phyloP scores from a whole-genome alignment of 1,284 basidiomycete species.

The Marasmius tenuissimus region DNA sequence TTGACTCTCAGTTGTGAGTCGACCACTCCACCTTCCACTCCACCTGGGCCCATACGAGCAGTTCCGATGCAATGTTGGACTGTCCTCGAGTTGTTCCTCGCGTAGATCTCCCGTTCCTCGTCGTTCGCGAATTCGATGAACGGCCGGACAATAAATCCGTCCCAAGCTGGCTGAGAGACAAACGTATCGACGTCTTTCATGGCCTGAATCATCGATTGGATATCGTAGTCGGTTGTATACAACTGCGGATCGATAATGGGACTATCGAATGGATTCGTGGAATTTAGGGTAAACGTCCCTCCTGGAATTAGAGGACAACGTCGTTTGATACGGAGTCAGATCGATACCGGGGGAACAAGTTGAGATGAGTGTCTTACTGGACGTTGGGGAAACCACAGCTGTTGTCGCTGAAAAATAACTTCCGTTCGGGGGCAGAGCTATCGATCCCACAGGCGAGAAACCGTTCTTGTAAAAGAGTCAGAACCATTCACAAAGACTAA shows the following conservation, averaged over 20 bases:
- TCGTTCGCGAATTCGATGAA: constrained; percentile 9
- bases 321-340: neutral
- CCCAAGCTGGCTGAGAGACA: constrained; percentile 15
- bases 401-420: neutral
- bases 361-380: neutral
- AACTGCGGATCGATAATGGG: neutral
- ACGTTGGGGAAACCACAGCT: neutral
- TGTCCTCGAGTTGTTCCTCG: constrained; percentile 10
- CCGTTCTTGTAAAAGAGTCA: neutral
- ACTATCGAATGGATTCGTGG: neutral
- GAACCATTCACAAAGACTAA: neutral
- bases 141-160: constrained; percentile 16
- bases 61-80: constrained; percentile 15
- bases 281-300: neutral
- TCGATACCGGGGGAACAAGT: neutral
- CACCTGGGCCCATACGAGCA: constrained; percentile 13
- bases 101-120: constrained; percentile 12
- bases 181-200: constrained; percentile 15
- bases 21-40: constrained; percentile 14
- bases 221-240: neutral
- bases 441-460: neutral
- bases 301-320: neutral
- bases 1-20: constrained; percentile 20
- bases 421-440: neutral
- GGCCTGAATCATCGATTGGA: constrained; percentile 13